Evolutionary conservation across 257 asterid species (phyloP), one percentile per base, ranked within the genome.

Genomic region (Solanum appendiculatum): DNA sequence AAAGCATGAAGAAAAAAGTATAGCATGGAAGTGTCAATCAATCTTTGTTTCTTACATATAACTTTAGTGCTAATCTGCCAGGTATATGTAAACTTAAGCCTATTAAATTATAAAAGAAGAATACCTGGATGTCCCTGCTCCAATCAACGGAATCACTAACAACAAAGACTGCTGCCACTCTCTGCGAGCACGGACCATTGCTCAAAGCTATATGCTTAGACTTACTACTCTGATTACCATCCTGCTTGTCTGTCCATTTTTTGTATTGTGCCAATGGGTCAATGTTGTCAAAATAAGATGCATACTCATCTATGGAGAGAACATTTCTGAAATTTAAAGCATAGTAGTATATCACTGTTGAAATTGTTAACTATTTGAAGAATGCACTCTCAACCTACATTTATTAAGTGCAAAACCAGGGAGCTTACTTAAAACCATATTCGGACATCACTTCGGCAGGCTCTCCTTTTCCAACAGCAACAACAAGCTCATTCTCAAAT

Each of bases 51-150:
- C 51, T 10, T 21, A 73, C 51, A 11, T 23, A 10, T 73, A 21
- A 34, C 25, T 73, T 73, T 10, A 73, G 46, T 9, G 7, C 9
- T 36, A 72, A 72, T 21, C 33, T 36, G 15, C 54, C 82, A 21
- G 82, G 51, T 37, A 73, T 11, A 23, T 36, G 20, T 3, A 37
- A 73, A 51, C 25, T 10, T 36, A 10, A 36, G 33, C 20, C 27
- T 37, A 37, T 73, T 29, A 68, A 39, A 29, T 14, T 33, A 48
- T 20, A 39, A 86, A 86, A 33, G 54, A 54, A 85, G 37, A 88
- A 82, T 73, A 94, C 99, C 99, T 97, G 99, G 88, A 95, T 93
- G 84, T 95, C 99, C 92, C 98, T 92, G 93, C 98, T 93, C 99
- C 99, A 97, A 92, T 97, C 99, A 88, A 97, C 92, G 42, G 99